These are phyloP conservation scores for Phaseolus coccineus DNA, from an alignment of 331 rosid species.

Conservation along the genomic window DNA sequence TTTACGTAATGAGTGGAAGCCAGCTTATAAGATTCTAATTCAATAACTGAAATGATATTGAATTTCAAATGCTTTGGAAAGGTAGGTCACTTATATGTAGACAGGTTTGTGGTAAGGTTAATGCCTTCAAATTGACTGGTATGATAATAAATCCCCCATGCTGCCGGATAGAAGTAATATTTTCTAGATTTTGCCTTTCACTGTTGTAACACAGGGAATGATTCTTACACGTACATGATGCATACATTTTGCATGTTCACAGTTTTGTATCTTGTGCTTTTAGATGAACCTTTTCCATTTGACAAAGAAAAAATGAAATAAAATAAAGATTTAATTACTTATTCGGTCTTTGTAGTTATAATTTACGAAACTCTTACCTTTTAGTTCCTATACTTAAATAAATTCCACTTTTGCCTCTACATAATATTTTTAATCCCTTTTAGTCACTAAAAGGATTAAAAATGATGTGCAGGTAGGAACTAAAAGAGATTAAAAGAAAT, in stretches of 20 bases:
- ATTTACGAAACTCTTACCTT: no score
- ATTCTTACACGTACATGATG: constrained; percentile 32
- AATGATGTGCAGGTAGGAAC: no score
- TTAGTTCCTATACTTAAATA: no score
- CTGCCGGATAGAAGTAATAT: constrained; percentile 6
- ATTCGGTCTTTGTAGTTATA: no score
- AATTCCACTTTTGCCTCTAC: no score
- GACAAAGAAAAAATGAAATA: background rate
- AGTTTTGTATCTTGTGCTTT: constrained; percentile 5
- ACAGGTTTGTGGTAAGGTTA: constrained; percentile 25
- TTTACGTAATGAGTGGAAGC: constrained; percentile 32
- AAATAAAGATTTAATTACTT: no score
- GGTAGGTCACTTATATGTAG: constrained; percentile 1
- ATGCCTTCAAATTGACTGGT: constrained; percentile 30
- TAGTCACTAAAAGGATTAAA: no score
- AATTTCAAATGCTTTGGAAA: constrained; percentile 36
- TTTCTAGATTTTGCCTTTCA: background rate
- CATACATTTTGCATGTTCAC: constrained; percentile 32
- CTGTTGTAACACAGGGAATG: constrained; percentile 10
- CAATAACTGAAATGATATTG: constrained; percentile 22
- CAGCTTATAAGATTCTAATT: constrained; percentile 1
- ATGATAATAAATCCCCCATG: constrained; percentile 9
- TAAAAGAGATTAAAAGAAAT: no score
- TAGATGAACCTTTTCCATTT: constrained; percentile 31
- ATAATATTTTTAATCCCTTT: no score